A percentile compares a stretch with the other conserved stretches of the same genome.
Evolutionary conservation across 176 grass and related monocot genomes (phyloP).

Genomic region (Eremochloa ophiuroides): DNA sequence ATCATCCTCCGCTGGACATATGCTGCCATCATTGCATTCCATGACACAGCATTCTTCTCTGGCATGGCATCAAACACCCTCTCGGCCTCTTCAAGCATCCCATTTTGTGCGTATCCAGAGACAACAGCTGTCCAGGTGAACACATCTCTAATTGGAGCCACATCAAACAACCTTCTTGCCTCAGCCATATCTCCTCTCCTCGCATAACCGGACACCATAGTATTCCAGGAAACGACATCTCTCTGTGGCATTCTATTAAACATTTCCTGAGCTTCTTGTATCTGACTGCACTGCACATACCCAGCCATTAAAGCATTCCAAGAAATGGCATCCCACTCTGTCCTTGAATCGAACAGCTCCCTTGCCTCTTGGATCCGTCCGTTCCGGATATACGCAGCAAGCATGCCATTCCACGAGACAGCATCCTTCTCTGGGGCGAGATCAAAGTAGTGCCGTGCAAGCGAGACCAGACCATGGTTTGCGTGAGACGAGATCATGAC

Average conservation of each 20-base stretch:
- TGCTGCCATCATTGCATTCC: constrained; percentile 89
- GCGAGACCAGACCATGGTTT: constrained; percentile 54
- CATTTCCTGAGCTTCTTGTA: constrained; percentile 47
- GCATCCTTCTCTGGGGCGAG: constrained; percentile 56
- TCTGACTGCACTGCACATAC: constrained; percentile 51
- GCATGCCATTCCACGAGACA: constrained; percentile 85
- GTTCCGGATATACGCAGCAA: constrained; percentile 72
- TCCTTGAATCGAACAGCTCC: constrained; percentile 60
- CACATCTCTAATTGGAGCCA: constrained; percentile 60
- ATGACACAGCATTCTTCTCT: constrained; percentile 65
- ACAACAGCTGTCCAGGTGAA: constrained; percentile 91
- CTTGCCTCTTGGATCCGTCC: constrained; percentile 56
- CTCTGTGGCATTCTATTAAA: constrained; percentile 71
- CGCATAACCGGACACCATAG: constrained; percentile 74
- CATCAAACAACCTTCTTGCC: constrained; percentile 62
- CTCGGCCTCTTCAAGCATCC: constrained; percentile 68
- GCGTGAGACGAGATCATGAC: constrained; percentile 85
- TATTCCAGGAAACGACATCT: constrained; percentile 83
- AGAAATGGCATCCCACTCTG: constrained; percentile 73
- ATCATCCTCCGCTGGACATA: constrained; percentile 67
- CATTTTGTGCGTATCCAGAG: constrained; percentile 88
- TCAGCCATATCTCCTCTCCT: constrained; percentile 59
- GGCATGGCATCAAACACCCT: constrained; percentile 83
- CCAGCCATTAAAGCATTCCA: constrained; percentile 90
- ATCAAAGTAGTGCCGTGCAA: constrained; percentile 69